Percentiles rank a stretch among this genome's conserved stretches.
Evolutionary conservation across 768 basidiomycete species (phyloP).

Genomic region (Tricholoma furcatifolium): DNA sequence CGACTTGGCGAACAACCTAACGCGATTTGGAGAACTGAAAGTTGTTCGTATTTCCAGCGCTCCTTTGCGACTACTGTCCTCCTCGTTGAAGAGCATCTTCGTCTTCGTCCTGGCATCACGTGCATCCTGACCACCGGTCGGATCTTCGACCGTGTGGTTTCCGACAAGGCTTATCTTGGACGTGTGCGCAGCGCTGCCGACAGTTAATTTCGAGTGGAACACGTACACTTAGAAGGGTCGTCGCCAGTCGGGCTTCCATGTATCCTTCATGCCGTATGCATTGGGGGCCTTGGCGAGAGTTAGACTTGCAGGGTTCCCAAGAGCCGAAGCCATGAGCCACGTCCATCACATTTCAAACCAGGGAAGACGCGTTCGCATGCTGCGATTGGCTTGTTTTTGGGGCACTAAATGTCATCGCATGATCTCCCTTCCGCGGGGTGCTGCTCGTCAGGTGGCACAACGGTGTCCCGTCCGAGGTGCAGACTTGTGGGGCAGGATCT

Average conservation of each 20-base stretch:
- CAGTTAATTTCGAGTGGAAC: neutral
- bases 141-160: too few species aligned
- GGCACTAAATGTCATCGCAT: constrained; percentile 6
- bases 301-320: neutral
- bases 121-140: too few species aligned
- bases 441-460: constrained; percentile 1
- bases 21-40: too few species aligned
- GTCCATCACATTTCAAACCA: neutral
- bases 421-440: neutral
- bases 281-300: neutral
- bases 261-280: neutral
- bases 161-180: too few species aligned
- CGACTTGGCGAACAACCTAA: too few species aligned
- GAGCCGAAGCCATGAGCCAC: neutral
- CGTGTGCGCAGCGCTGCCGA: too few species aligned
- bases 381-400: neutral
- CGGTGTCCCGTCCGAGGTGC: neutral
- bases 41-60: too few species aligned
- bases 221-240: constrained; percentile 1
- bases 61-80: too few species aligned
- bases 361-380: neutral
- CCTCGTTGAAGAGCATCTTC: too few species aligned
- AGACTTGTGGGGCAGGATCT: constrained; percentile 8
- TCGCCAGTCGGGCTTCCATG: constrained; percentile 1
- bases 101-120: too few species aligned